These are phyloP conservation scores for Russula compacta DNA, from an alignment of 768 basidiomycete species.

Conservation along the genomic window DNA sequence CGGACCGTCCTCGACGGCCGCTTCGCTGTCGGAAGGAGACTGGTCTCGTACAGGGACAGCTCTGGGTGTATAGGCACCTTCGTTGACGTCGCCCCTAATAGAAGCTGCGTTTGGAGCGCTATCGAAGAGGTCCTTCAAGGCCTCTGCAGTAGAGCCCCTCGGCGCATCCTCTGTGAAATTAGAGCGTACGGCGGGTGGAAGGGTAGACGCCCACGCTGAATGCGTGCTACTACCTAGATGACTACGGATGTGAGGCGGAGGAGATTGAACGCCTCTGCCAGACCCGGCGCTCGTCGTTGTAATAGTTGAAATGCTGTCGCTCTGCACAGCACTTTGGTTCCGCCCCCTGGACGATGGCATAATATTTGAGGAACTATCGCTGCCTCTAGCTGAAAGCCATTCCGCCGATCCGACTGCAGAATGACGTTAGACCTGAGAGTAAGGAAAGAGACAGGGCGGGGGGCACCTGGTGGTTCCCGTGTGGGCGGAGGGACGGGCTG, in stretches of 20 bases:
- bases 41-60: background rate
- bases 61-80: background rate
- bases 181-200: background rate
- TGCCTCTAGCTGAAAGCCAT: no score
- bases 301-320: no score
- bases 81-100: background rate
- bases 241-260: no score
- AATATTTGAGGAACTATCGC: no score
- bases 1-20: background rate
- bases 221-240: background rate
- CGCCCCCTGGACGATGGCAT: no score
- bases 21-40: background rate
- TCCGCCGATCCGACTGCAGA: no score
- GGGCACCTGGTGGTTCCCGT: slow-evolving; percentile 28
- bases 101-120: background rate
- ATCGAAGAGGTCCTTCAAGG: background rate
- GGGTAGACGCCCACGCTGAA: background rate
- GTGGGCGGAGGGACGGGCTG: slow-evolving; percentile 23
- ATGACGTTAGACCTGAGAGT: no score
- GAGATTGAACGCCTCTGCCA: no score
- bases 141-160: background rate
- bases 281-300: no score
- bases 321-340: no score
- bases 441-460: background rate
- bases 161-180: background rate